These are phyloP conservation scores for Cyathus striatus DNA, from an alignment of 768 basidiomycete genomes.

Conservation along the genomic window DNA sequence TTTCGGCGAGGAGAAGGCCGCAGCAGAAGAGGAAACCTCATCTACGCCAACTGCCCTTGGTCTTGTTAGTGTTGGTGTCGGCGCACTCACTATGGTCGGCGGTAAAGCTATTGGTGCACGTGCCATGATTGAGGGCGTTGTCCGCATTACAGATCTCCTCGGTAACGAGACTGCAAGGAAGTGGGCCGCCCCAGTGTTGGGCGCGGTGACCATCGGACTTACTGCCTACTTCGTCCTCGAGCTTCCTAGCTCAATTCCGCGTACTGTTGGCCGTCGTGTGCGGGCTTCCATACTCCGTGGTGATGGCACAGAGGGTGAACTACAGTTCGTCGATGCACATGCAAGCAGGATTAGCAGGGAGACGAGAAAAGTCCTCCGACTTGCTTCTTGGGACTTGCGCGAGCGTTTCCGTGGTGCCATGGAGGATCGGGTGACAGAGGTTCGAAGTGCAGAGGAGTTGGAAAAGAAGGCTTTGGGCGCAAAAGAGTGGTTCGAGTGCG, in stretches of 20 bases:
- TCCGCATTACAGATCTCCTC: conserved; percentile 73
- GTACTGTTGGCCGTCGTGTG: conserved; percentile 84
- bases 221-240: conserved; percentile 82
- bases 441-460: conserved; percentile 68
- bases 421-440: conserved; percentile 77
- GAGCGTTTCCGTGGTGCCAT: conserved; percentile 77
- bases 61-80: conserved; percentile 71
- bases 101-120: conserved; percentile 76
- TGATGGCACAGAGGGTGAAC: conserved; percentile 42
- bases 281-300: conserved; percentile 52
- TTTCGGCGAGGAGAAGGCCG: conserved; percentile 47
- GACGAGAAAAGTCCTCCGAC: conserved; percentile 87
- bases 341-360: conserved; percentile 70
- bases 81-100: conserved; percentile 87
- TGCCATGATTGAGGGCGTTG: conserved; percentile 70
- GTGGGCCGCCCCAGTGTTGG: conserved; percentile 86
- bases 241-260: conserved; percentile 83
- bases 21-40: conserved; percentile 26
- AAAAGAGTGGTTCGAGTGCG: conserved; percentile 61
- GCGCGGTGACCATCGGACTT: conserved; percentile 67
- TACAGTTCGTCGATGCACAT: conserved; percentile 64
- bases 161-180: conserved; percentile 75
- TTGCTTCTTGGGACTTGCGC: conserved; percentile 86
- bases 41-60: conserved; percentile 60
- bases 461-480: conserved; percentile 70